phyloP scores from a whole-genome alignment of 768 basidiomycete species.

The Phaeotremella skinneri region DNA sequence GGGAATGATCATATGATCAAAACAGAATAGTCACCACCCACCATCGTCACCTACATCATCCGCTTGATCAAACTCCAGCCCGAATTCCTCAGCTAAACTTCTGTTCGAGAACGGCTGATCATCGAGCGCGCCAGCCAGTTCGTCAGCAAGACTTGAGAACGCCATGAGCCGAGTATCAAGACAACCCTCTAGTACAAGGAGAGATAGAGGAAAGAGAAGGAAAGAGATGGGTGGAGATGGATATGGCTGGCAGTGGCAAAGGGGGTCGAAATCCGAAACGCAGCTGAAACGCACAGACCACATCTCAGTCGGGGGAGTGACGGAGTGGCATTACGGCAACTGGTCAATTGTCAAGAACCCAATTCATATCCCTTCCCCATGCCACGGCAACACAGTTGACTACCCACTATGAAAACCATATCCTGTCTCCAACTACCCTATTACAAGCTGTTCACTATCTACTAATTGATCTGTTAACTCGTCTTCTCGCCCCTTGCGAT shows the following conservation, averaged over 20 bases:
- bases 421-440: too few relatives aligned
- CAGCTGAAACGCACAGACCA: too few relatives aligned
- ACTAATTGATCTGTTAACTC: too few relatives aligned
- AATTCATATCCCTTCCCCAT: too few relatives aligned
- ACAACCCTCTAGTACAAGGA: not conserved
- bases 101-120: not conserved
- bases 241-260: not conserved
- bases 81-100: constrained; percentile 13
- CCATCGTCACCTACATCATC: not conserved
- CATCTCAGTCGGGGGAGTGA: too few relatives aligned
- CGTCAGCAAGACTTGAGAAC: constrained; percentile 11
- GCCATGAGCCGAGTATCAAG: not conserved
- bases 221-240: not conserved
- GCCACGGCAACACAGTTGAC: too few relatives aligned
- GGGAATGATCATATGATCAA: not conserved
- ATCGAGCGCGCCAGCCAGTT: constrained; percentile 11
- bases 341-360: too few relatives aligned
- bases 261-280: too few relatives aligned
- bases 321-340: too few relatives aligned
- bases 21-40: not conserved
- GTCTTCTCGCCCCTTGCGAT: too few relatives aligned
- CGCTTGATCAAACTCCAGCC: constrained; percentile 2
- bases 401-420: too few relatives aligned
- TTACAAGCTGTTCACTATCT: too few relatives aligned
- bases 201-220: constrained; percentile 1